Evolutionary conservation across 2,329 filamentous ascomycete species (phyloP).

Genomic region (Sphaerostilbella broomeana): DNA sequence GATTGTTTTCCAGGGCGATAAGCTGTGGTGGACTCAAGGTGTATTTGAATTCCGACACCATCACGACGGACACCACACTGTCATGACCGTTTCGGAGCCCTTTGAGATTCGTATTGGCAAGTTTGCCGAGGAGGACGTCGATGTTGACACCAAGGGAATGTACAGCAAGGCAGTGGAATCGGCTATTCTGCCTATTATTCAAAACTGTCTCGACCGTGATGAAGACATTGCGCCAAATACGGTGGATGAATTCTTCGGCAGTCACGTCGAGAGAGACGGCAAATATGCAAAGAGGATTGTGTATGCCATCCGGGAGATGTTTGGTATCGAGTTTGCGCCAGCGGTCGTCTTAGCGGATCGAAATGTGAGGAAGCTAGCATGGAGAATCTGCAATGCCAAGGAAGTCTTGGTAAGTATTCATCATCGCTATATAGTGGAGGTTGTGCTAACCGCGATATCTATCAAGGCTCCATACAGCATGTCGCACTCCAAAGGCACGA

Average conservation of each 20-base stretch:
- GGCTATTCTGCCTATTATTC: constrained; percentile 73
- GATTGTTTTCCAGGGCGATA: constrained; percentile 83
- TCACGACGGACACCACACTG: constrained; percentile 84
- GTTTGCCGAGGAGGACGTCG: constrained; percentile 70
- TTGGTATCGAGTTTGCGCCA: constrained; percentile 90
- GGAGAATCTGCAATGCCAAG: constrained; percentile 93
- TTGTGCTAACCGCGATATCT: neutral
- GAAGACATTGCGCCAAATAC: constrained; percentile 81
- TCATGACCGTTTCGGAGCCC: constrained; percentile 88
- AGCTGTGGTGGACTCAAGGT: constrained; percentile 94
- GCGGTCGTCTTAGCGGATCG: constrained; percentile 90
- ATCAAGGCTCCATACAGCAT: constrained; percentile 64
- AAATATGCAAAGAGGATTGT: constrained; percentile 89
- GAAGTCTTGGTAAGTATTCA: constrained; percentile 49
- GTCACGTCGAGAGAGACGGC: constrained; percentile 74
- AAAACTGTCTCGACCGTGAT: constrained; percentile 89
- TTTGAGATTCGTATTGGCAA: constrained; percentile 83
- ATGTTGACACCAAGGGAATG: constrained; percentile 50
- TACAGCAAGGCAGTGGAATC: constrained; percentile 67
- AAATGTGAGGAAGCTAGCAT: constrained; percentile 81
- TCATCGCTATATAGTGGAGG: too few relatives aligned
- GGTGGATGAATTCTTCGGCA: constrained; percentile 76
- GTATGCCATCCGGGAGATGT: constrained; percentile 93
- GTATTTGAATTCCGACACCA: constrained; percentile 97
- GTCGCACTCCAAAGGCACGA: constrained; percentile 56